These are phyloP conservation scores for Mycena crocata DNA, from an alignment of 768 basidiomycete species.

Conservation along the genomic window DNA sequence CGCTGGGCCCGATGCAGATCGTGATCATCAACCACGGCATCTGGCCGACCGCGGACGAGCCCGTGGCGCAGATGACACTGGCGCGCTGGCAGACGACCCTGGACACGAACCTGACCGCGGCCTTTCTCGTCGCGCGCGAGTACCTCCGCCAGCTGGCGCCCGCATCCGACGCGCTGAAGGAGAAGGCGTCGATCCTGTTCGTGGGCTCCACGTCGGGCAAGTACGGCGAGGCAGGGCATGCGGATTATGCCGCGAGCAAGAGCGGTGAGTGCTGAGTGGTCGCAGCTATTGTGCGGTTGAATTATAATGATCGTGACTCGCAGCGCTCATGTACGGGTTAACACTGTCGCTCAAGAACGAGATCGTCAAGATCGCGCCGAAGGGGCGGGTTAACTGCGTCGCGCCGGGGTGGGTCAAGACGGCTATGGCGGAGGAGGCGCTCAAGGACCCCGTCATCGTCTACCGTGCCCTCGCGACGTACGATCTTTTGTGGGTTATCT, in stretches of 20 bases:
- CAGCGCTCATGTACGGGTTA: slow-evolving; percentile 81
- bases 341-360: slow-evolving; percentile 81
- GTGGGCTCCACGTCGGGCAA: slow-evolving; percentile 81
- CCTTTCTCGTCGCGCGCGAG: slow-evolving; percentile 74
- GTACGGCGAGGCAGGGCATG: slow-evolving; percentile 76
- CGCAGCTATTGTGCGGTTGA: no score
- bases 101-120: slow-evolving; percentile 70
- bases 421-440: slow-evolving; percentile 67
- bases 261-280: slow-evolving; percentile 2
- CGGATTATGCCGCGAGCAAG: slow-evolving; percentile 21
- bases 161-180: slow-evolving; percentile 54
- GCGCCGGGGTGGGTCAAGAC: slow-evolving; percentile 79
- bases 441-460: slow-evolving; percentile 65
- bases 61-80: slow-evolving; percentile 68
- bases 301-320: not conserved
- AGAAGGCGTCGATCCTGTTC: slow-evolving; percentile 69
- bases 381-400: slow-evolving; percentile 75
- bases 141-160: slow-evolving; percentile 63
- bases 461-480: slow-evolving; percentile 78
- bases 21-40: slow-evolving; percentile 73
- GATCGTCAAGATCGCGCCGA: slow-evolving; percentile 80
- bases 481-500: slow-evolving; percentile 32
- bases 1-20: slow-evolving; percentile 67
- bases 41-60: slow-evolving; percentile 57
- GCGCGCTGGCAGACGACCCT: slow-evolving; percentile 74